A percentile compares a stretch with the other conserved stretches of the same genome.
Conservation (phyloP, 139 green algal genomes). For the Diplosphaera chodatii region DNA sequence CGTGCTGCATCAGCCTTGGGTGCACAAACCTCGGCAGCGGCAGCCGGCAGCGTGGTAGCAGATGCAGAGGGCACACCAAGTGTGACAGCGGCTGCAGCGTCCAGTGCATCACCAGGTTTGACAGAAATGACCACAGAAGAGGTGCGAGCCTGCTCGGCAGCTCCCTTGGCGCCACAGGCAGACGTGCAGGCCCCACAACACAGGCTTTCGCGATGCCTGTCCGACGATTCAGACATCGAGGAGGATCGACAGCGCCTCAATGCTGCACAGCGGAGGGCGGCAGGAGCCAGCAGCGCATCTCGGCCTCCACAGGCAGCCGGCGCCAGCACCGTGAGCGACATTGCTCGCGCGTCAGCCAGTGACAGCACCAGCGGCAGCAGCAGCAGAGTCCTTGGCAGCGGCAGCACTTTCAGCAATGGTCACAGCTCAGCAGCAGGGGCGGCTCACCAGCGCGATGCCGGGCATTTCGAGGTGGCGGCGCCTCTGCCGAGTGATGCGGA, state of each 20-base stretch:
- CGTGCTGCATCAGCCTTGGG: too few relatives aligned
- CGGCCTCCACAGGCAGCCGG: not conserved
- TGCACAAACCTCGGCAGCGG: too few relatives aligned
- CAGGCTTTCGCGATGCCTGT: not conserved
- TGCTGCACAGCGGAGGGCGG: not conserved
- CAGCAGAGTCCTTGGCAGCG: not conserved
- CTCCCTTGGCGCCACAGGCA: not conserved
- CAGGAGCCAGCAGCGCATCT: too few relatives aligned
- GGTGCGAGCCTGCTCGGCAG: too few relatives aligned
- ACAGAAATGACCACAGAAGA: too few relatives aligned
- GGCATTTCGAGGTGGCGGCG: not conserved
- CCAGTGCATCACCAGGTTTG: too few relatives aligned
- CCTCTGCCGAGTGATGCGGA: not conserved
- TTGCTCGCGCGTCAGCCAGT: not conserved
- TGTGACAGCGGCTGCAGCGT: too few relatives aligned
- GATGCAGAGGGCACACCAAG: too few relatives aligned
- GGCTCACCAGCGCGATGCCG: too few relatives aligned
- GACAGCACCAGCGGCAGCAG: not conserved
- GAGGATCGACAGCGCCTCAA: not conserved
- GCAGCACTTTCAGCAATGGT: not conserved
- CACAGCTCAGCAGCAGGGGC: too few relatives aligned
- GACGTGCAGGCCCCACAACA: not conserved
- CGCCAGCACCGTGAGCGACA: not conserved
- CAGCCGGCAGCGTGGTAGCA: too few relatives aligned
- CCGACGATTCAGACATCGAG: not conserved